Percentiles rank a stretch among this genome's conserved stretches.
These are phyloP conservation scores for Fusarium coffeatum DNA, from an alignment of 2,329 filamentous ascomycete genomes.

Conservation along the genomic window DNA sequence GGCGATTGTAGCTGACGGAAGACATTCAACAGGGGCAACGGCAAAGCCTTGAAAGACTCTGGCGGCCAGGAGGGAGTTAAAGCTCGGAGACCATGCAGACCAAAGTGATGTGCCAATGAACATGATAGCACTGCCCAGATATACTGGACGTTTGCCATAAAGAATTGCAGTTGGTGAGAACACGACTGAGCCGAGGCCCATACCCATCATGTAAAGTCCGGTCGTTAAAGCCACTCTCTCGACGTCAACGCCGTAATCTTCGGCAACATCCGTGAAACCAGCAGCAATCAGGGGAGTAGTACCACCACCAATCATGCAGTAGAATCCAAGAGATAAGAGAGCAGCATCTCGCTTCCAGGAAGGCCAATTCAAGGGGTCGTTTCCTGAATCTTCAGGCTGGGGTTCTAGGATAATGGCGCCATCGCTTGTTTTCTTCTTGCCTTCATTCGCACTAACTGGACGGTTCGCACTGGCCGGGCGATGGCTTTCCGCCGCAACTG, in stretches of 20 bases:
- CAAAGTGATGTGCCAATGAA: constrained; percentile 83
- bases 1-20: constrained; percentile 92
- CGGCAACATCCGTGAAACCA: constrained; percentile 84
- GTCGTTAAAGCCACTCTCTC: constrained; percentile 86
- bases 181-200: constrained; percentile 86
- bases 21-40: constrained; percentile 89
- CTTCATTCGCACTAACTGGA: constrained; percentile 47
- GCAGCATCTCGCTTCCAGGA: constrained; percentile 82
- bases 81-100: constrained; percentile 87
- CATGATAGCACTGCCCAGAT: constrained; percentile 80
- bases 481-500: constrained; percentile 13
- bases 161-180: constrained; percentile 92
- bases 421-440: constrained; percentile 81
- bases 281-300: constrained; percentile 92
- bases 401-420: constrained; percentile 89
- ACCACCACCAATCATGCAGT: constrained; percentile 92
- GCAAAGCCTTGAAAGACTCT: constrained; percentile 89
- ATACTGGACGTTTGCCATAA: constrained; percentile 90
- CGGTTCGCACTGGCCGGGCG: constrained; percentile 34
- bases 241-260: constrained; percentile 71
- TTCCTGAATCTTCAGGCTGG: constrained; percentile 89
- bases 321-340: constrained; percentile 85
- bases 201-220: constrained; percentile 92
- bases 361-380: constrained; percentile 95
- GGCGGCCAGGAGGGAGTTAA: constrained; percentile 81